Evolutionary conservation across 228 moss, liverwort and hornwort species (phyloP), one percentile per base, ranked within the genome.

Genomic region (Sphagnum magellanicum): DNA sequence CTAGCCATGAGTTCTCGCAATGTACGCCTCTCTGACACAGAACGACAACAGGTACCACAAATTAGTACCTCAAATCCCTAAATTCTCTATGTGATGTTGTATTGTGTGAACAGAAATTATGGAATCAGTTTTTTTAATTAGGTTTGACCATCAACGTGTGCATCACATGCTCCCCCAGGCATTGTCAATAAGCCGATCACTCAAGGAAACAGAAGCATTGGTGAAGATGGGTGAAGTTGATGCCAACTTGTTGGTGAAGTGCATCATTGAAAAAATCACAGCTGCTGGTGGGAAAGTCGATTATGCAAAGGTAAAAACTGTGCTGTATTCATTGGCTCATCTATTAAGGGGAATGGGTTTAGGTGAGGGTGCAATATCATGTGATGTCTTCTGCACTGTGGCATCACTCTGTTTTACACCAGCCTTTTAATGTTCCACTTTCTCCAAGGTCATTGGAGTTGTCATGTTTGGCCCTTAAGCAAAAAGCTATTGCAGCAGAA

Each of bases 1-100:
- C 82, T 98, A 57, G 97, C 93, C 65, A 98, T 98, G 97, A 98
- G 97, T 78, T 98, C 97, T 70, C 87, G 93, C 59, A 98, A 98
- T 68, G 84, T 93, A 51, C 83, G 90, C 1, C 83, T 98, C 47
- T 86, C 93, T 10, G 12, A 67, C 63, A 52, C 78, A 61, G 90
- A 91, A 74, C 80, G 93, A 46, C 84, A 89, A 74, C 80, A 84
- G 81, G 97, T 97, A 47, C 32, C 32, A 32, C 32, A 32, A 32
- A 32, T 32, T 32, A 32, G 2, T 32, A 32, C 32, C 32, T 32
- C 32, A 32, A 32, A 32, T 32, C 3, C 32, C 32, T 32, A 32
- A 32, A 32, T 32, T 32, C 32, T 32, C 32, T 32, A 32, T 32
- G 32, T 32, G 32, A 32, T 32, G 32, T 32, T 32, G 32, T 32